phyloP scores from a whole-genome alignment of 352 stramenopile genomes.

The Globisporangium orthogonon region DNA sequence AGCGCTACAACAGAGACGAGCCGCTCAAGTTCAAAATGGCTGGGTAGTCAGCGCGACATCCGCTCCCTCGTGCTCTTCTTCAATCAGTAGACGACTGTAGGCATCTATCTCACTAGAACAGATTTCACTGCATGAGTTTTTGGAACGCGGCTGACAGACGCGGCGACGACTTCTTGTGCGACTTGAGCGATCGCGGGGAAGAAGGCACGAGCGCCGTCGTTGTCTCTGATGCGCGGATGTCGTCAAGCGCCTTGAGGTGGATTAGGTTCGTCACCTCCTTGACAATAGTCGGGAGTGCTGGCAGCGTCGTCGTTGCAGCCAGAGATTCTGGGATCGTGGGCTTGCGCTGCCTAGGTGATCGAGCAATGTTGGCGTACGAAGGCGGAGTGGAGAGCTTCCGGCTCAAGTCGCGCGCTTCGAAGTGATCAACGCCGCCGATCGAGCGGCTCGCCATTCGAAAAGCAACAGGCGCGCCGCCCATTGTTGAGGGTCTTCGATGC shows the following conservation, averaged over 20 bases:
- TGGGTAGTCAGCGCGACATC: constrained; percentile 10
- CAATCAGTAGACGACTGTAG: neutral
- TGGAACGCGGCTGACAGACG: constrained; percentile 34
- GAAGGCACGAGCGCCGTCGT: constrained; percentile 18
- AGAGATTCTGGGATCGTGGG: constrained; percentile 6
- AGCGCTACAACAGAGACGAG: constrained; percentile 27
- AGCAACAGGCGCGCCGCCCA: constrained; percentile 10
- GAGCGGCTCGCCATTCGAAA: constrained; percentile 22
- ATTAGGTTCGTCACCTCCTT: constrained; percentile 12
- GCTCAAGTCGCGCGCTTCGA: constrained; percentile 25
- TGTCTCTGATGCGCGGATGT: constrained; percentile 22
- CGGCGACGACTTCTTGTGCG: constrained; percentile 32
- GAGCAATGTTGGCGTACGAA: constrained; percentile 22
- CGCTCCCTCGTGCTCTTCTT: neutral
- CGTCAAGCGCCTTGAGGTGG: constrained; percentile 15
- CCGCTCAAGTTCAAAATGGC: constrained; percentile 32
- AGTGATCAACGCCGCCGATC: constrained; percentile 36
- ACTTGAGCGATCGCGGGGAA: constrained; percentile 38
- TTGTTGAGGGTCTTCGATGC: constrained; percentile 23
- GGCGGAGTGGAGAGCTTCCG: constrained; percentile 31
- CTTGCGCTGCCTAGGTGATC: constrained; percentile 21
- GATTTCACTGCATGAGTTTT: constrained; percentile 34
- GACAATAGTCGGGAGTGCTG: constrained; percentile 11
- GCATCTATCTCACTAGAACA: neutral
- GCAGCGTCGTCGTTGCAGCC: constrained; percentile 6